These are phyloP conservation scores for Aspergillus ochraceus DNA, from an alignment of 2,329 filamentous ascomycete genomes.

Conservation along the genomic window DNA sequence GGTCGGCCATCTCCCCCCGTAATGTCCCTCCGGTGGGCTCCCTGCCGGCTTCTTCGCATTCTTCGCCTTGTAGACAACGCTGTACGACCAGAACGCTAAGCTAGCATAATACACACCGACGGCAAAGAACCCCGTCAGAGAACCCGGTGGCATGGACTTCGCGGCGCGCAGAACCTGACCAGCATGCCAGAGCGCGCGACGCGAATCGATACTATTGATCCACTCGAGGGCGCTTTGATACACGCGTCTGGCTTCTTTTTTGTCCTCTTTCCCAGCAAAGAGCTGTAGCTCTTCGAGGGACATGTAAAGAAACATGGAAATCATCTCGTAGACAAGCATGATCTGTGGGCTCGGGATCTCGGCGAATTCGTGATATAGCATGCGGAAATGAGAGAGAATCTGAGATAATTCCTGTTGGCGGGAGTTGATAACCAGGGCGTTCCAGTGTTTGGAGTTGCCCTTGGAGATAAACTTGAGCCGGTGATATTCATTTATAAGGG, in stretches of 20 bases:
- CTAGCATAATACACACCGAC: constrained; percentile 69
- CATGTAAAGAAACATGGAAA: constrained; percentile 40
- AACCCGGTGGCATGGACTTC: constrained; percentile 52
- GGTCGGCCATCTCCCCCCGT: constrained; percentile 21
- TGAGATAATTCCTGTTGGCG: constrained; percentile 64
- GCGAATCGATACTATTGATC: constrained; percentile 36
- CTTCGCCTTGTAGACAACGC: constrained; percentile 55
- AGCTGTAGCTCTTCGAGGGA: constrained; percentile 46
- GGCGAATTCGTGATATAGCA: constrained; percentile 28
- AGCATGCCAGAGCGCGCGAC: constrained; percentile 62
- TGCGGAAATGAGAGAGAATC: constrained; percentile 54
- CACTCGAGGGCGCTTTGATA: constrained; percentile 38
- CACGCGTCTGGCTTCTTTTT: constrained; percentile 38
- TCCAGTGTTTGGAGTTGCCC: constrained; percentile 41
- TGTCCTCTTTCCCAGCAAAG: constrained; percentile 46
- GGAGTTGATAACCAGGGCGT: constrained; percentile 50
- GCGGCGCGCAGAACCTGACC: constrained; percentile 66
- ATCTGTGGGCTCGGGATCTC: constrained; percentile 25
- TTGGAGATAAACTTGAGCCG: constrained; percentile 49
- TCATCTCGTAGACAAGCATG: constrained; percentile 33
- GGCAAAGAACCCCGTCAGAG: constrained; percentile 66
- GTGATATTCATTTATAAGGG: constrained; percentile 66
- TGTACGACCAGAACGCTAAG: constrained; percentile 69
- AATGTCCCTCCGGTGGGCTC: constrained; percentile 1
- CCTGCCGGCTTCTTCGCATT: background rate